Percentiles rank a stretch among this genome's conserved stretches.
phyloP scores from a whole-genome alignment of 2,329 filamentous ascomycete genomes.

The Aspergillus fructus region DNA sequence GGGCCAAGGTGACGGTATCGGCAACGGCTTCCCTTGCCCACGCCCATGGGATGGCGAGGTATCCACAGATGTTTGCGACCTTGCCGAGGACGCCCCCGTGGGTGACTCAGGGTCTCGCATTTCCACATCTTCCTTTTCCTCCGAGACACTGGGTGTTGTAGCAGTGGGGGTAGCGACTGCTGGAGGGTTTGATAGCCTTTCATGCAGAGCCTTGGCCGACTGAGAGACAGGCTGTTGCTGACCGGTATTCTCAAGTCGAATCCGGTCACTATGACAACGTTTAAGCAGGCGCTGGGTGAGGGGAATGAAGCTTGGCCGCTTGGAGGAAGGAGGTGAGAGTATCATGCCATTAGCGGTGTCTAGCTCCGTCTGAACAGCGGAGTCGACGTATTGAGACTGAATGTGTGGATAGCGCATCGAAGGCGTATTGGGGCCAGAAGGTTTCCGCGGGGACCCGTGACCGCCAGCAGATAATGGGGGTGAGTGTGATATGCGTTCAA shows the following conservation, averaged over 20 bases:
- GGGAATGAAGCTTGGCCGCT: conserved; percentile 37
- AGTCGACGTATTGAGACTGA: conserved; percentile 41
- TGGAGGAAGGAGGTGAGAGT: conserved; percentile 20
- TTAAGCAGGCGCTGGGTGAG: conserved; percentile 44
- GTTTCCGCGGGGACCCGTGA: conserved; percentile 30
- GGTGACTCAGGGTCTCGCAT: conserved; percentile 46
- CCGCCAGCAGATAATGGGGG: conserved; percentile 31
- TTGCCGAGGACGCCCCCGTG: conserved; percentile 17
- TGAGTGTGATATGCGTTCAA: conserved; percentile 38
- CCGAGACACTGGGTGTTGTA: conserved; percentile 10
- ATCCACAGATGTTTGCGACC: conserved; percentile 18
- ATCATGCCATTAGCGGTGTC: conserved; percentile 36
- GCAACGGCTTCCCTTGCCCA: conserved; percentile 21
- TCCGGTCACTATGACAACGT: conserved; percentile 42
- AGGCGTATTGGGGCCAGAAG: conserved; percentile 30
- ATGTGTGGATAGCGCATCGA: conserved; percentile 24
- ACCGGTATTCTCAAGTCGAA: conserved; percentile 32
- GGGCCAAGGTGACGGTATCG: conserved; percentile 33
- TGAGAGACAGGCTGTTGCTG: conserved; percentile 21
- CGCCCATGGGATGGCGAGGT: conserved; percentile 17
- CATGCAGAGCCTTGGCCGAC: conserved; percentile 11
- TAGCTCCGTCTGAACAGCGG: conserved; percentile 44
- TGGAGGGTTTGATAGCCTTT: conserved; percentile 15
- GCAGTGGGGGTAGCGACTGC: conserved; percentile 7
- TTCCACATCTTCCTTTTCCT: conserved; percentile 40